Conservation (phyloP, 495 filamentous ascomycete species). For the Annulohypoxylon maeteangense region DNA sequence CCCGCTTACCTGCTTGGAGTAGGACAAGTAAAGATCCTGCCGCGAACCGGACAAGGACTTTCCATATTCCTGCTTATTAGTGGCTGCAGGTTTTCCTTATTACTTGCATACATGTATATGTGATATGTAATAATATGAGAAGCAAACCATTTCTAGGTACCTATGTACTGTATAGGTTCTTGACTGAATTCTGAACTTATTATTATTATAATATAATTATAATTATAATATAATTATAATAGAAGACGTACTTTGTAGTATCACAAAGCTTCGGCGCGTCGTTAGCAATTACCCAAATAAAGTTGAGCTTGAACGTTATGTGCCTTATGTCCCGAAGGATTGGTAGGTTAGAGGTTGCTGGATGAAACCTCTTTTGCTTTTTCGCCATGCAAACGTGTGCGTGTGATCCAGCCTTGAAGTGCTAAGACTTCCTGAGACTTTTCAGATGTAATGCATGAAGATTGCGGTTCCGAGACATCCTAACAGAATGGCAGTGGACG, state of each 20-base stretch:
- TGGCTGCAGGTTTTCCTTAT: conserved; percentile 6
- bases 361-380: conserved; percentile 8
- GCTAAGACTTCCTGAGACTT: background rate
- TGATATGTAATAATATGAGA: background rate
- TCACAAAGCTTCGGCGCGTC: background rate
- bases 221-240: no score
- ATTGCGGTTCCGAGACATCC: conserved; percentile 3
- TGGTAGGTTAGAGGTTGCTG: conserved; percentile 1
- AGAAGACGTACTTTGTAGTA: background rate
- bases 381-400: background rate
- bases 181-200: conserved; percentile 5
- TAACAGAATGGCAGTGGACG: background rate
- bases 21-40: conserved; percentile 37
- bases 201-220: no score
- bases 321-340: background rate
- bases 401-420: background rate
- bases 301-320: background rate
- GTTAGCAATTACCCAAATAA: conserved; percentile 21
- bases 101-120: background rate
- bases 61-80: conserved; percentile 5
- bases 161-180: background rate
- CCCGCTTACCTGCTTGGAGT: conserved; percentile 20
- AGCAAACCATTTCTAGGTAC: background rate
- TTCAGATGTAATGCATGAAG: background rate
- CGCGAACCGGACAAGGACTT: conserved; percentile 17